A percentile compares a stretch with the other conserved stretches of the same genome.
phyloP scores from a whole-genome alignment of 805 yeast genomes.

The Sungouiella blattae region DNA sequence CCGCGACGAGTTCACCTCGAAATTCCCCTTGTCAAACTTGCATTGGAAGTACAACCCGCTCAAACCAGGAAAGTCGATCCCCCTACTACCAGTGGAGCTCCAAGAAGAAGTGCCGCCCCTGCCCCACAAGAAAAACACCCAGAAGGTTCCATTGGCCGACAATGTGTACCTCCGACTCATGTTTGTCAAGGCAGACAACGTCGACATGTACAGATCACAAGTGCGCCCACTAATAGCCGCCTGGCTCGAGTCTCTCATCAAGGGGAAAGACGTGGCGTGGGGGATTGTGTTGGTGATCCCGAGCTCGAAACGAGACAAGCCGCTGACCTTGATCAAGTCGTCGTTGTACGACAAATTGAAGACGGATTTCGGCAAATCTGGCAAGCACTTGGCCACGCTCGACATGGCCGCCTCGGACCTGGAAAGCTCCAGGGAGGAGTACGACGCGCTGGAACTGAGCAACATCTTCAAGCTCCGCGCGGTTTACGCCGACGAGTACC shows the following conservation, averaged over 20 bases:
- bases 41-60: constrained; percentile 59
- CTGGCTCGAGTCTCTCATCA: constrained; percentile 57
- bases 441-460: constrained; percentile 7
- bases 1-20: constrained; percentile 38
- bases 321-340: constrained; percentile 39
- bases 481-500: constrained; percentile 28
- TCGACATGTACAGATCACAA: constrained; percentile 74
- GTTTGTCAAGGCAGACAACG: constrained; percentile 59
- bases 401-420: constrained; percentile 3
- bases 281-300: constrained; percentile 53
- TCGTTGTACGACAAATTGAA: constrained; percentile 53
- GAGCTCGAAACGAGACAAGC: constrained; percentile 29
- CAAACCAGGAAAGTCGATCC: constrained; percentile 61
- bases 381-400: constrained; percentile 26
- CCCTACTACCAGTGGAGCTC: constrained; percentile 50
- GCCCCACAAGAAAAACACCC: constrained; percentile 17
- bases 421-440: constrained; percentile 25
- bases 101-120: constrained; percentile 53
- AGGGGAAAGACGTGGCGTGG: constrained; percentile 53
- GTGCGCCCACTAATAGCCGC: constrained; percentile 78
- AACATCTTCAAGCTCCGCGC: constrained; percentile 35
- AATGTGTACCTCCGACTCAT: constrained; percentile 63
- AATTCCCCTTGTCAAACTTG: constrained; percentile 58
- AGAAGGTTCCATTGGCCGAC: constrained; percentile 22
- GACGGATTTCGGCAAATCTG: constrained; percentile 45